phyloP scores from a whole-genome alignment of 1,284 basidiomycete species.

The Rhodotorula sp. region DNA sequence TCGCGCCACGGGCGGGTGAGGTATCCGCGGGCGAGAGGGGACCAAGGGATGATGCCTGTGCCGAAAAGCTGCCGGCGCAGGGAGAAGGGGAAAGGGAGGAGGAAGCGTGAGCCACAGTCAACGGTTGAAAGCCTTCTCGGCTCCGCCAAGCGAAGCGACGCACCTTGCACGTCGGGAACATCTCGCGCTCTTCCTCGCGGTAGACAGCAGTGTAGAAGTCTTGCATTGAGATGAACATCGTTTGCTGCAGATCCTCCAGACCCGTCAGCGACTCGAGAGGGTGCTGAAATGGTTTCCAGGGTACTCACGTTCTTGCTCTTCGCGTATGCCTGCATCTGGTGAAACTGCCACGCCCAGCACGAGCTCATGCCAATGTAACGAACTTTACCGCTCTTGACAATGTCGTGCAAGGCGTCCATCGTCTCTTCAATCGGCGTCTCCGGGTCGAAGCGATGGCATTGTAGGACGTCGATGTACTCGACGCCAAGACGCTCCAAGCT shows the following conservation, averaged over 20 bases:
- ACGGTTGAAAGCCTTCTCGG: not conserved
- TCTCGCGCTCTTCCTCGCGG: conserved; percentile 52
- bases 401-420: conserved; percentile 67
- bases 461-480: conserved; percentile 60
- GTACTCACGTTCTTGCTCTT: conserved; percentile 6
- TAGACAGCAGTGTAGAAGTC: conserved; percentile 42
- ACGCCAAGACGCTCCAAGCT: conserved; percentile 42
- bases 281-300: not conserved
- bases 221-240: conserved; percentile 53
- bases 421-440: conserved; percentile 59
- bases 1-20: conserved; percentile 35
- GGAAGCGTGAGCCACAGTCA: not conserved
- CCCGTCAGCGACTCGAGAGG: not conserved
- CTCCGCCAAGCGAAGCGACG: no score
- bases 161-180: conserved; percentile 45
- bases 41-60: conserved; percentile 51
- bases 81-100: not conserved
- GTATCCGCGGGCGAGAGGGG: conserved; percentile 43
- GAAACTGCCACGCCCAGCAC: conserved; percentile 53
- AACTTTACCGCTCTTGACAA: conserved; percentile 55
- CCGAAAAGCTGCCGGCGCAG: not conserved
- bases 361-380: conserved; percentile 66
- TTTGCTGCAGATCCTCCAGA: conserved; percentile 9
- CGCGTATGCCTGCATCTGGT: conserved; percentile 63
- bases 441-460: conserved; percentile 61